Conservation (phyloP, 768 basidiomycete genomes). For the Bullera alba region DNA sequence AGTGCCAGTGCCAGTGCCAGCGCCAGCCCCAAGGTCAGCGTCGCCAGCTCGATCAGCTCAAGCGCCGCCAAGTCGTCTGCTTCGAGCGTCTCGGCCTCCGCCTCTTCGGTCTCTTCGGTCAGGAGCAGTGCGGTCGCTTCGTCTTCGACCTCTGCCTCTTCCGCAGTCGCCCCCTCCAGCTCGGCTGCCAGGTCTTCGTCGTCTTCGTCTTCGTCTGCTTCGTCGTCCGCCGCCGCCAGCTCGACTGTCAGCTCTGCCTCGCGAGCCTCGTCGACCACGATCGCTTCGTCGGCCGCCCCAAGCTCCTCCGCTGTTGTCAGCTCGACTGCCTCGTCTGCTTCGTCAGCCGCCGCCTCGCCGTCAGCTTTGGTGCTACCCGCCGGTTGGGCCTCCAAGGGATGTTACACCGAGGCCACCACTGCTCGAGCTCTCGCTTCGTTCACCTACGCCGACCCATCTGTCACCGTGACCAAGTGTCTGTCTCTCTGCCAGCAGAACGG, state of each 20-base stretch:
- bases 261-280: not conserved
- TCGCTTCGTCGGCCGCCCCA: too few relatives aligned
- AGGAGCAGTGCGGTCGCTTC: not conserved
- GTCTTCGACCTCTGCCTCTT: not conserved
- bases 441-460: too few relatives aligned
- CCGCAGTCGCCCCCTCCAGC: too few relatives aligned
- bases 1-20: too few relatives aligned
- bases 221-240: not conserved
- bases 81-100: not conserved
- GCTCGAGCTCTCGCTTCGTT: not conserved
- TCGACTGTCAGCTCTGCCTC: not conserved
- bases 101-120: not conserved
- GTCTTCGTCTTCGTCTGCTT: not conserved
- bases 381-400: not conserved
- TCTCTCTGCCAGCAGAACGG: not conserved
- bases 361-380: not conserved
- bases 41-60: not conserved
- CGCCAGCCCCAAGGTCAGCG: too few relatives aligned
- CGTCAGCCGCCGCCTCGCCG: not conserved
- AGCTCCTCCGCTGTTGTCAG: not conserved
- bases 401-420: not conserved
- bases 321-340: conserved; percentile 8
- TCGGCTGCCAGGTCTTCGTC: not conserved
- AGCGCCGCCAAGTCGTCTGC: not conserved
- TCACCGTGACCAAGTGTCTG: not conserved